Conservation (phyloP, 1,284 basidiomycete species). For the Pulchroboletus neoregius region DNA sequence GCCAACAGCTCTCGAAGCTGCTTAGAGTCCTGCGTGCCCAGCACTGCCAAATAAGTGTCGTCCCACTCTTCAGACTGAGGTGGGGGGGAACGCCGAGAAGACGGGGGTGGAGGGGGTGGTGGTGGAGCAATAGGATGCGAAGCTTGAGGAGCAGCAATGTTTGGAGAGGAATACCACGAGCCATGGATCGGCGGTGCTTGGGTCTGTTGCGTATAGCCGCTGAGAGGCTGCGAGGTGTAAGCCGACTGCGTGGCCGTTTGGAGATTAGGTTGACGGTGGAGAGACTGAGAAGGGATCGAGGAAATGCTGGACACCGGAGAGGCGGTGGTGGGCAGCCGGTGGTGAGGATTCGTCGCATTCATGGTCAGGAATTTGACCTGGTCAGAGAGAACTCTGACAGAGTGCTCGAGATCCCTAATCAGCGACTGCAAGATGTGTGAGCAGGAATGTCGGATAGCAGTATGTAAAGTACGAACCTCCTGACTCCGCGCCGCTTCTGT, state of each 20-base stretch:
- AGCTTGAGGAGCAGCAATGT: conserved; percentile 69
- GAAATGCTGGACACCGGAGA: conserved; percentile 27
- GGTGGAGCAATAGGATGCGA: conserved; percentile 70
- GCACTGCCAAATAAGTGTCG: conserved; percentile 69
- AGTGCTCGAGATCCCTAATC: conserved; percentile 74
- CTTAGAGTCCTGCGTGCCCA: conserved; percentile 65
- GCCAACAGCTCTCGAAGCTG: conserved; percentile 70
- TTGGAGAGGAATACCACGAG: conserved; percentile 51
- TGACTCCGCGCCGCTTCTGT: conserved; percentile 69
- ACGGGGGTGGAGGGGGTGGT: conserved; percentile 46
- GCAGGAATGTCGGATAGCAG: conserved; percentile 1
- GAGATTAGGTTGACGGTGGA: conserved; percentile 41
- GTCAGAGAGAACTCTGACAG: conserved; percentile 65
- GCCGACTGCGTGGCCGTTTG: conserved; percentile 38
- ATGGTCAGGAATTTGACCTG: conserved; percentile 74
- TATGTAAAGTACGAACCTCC: conserved; percentile 49
- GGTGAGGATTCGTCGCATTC: conserved; percentile 40
- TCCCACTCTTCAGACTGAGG: conserved; percentile 72
- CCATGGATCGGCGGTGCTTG: conserved; percentile 45
- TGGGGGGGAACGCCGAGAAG: conserved; percentile 51
- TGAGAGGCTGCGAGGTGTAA: conserved; percentile 26
- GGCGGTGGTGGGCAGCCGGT: conserved; percentile 24
- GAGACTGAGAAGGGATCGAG: conserved; percentile 27
- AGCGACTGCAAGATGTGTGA: conserved; percentile 44
- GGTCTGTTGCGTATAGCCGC: conserved; percentile 37